Evolutionary conservation across 2,329 filamentous ascomycete species (phyloP).

Genomic region (Neoscytalidium dimidiatum): DNA sequence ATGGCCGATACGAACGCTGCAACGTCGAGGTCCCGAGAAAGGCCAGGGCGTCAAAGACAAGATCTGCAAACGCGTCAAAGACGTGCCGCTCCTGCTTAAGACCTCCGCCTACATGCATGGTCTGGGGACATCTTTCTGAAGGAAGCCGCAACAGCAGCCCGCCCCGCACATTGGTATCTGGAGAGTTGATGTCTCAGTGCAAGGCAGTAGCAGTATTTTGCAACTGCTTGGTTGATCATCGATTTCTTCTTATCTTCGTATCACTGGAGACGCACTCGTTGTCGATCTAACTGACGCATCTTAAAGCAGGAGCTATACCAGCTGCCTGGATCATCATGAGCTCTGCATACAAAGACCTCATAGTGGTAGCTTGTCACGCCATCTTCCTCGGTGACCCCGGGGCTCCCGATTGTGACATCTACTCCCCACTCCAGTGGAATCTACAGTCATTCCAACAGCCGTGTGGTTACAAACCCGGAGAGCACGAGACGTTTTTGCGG

Average conservation of each 20-base stretch:
- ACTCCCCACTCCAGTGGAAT: conserved; percentile 55
- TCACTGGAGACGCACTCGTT: neutral
- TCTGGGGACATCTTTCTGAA: neutral
- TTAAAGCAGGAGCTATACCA: neutral
- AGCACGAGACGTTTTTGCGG: conserved; percentile 76
- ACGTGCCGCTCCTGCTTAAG: neutral
- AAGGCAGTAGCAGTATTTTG: too few relatives aligned
- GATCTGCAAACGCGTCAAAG: neutral
- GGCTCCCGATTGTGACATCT: conserved; percentile 33
- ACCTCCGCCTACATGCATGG: neutral
- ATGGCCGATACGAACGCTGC: neutral
- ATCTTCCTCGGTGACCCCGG: conserved; percentile 62
- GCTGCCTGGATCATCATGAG: neutral
- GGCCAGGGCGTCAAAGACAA: neutral
- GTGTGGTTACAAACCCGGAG: conserved; percentile 54
- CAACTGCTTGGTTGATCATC: too few relatives aligned
- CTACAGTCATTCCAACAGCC: conserved; percentile 71
- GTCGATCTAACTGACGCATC: neutral
- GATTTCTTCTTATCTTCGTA: neutral
- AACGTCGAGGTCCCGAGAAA: neutral
- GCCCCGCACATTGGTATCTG: too few relatives aligned
- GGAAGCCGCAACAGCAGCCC: neutral
- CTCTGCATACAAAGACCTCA: conserved; percentile 52
- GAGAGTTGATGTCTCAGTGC: too few relatives aligned
- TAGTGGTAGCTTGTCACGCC: conserved; percentile 83